A percentile compares a stretch with the other conserved stretches of the same genome.
Evolutionary conservation across 192 early-diverging fungal genomes (phyloP).

Genomic region (Spizellomyces sp.): DNA sequence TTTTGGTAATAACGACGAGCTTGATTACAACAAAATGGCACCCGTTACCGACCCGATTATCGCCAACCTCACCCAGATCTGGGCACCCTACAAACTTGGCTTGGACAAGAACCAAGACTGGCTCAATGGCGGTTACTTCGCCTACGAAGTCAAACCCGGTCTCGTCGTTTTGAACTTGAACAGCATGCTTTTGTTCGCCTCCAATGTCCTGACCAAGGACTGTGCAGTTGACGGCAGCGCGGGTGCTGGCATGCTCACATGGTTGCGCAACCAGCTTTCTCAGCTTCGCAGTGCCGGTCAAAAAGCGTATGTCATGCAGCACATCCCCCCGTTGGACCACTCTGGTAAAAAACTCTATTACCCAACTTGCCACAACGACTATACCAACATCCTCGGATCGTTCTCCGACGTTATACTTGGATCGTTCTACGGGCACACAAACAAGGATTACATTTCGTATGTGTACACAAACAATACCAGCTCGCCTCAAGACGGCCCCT

Average conservation of each 20-base stretch:
- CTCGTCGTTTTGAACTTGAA: constrained; percentile 36
- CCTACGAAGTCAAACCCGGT: constrained; percentile 17
- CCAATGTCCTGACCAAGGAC: constrained; percentile 27
- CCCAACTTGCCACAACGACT: constrained; percentile 17
- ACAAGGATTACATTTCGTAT: constrained; percentile 29
- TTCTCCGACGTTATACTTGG: constrained; percentile 28
- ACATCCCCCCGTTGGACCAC: constrained; percentile 14
- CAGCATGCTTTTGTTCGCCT: constrained; percentile 32
- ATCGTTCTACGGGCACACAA: constrained; percentile 34
- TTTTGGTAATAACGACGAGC: constrained; percentile 36
- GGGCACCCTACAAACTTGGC: constrained; percentile 24
- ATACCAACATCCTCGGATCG: constrained; percentile 21
- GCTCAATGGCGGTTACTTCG: constrained; percentile 34
- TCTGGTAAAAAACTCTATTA: constrained; percentile 8
- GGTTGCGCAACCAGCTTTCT: constrained; percentile 19
- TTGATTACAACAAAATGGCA: constrained; percentile 28
- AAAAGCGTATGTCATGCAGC: constrained; percentile 30
- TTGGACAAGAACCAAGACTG: constrained; percentile 16
- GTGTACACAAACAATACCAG: constrained; percentile 32
- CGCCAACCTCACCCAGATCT: constrained; percentile 29
- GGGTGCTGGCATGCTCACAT: constrained; percentile 30
- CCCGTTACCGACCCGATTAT: constrained; percentile 17
- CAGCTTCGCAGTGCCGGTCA: neutral
- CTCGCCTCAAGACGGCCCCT: constrained; percentile 4
- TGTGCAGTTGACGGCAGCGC: constrained; percentile 14